phyloP scores from a whole-genome alignment of 441 rosid genomes.

The Adansonia grandidieri region DNA sequence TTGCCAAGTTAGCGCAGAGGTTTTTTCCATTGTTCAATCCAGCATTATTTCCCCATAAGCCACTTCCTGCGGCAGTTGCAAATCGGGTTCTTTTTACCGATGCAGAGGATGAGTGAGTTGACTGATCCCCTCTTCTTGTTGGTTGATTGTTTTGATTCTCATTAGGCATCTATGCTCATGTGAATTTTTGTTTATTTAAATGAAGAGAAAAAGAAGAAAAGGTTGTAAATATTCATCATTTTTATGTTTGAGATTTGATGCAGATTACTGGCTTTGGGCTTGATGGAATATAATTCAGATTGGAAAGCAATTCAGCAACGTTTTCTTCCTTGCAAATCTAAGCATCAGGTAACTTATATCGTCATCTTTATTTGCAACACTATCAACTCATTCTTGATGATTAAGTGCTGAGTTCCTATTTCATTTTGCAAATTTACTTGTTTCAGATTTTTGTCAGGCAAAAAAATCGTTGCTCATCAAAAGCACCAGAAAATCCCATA shows the following conservation, averaged over 20 bases:
- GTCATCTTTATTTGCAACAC: constrained; percentile 15
- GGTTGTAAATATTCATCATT: constrained; percentile 17
- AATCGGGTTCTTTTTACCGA: constrained; percentile 93
- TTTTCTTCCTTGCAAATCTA: constrained; percentile 96
- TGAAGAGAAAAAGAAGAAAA: not conserved
- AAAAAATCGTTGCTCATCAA: constrained; percentile 93
- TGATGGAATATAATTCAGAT: constrained; percentile 88
- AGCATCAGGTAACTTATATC: constrained; percentile 75
- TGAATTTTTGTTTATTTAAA: constrained; percentile 26
- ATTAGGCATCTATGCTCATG: constrained; percentile 12
- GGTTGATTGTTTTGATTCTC: constrained; percentile 14
- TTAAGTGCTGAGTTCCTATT: constrained; percentile 20
- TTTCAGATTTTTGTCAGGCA: constrained; percentile 92
- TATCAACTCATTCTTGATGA: constrained; percentile 15
- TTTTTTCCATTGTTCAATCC: constrained; percentile 71
- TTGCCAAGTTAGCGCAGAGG: constrained; percentile 73
- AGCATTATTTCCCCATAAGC: constrained; percentile 87
- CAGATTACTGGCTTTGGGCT: constrained; percentile 90
- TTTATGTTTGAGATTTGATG: constrained; percentile 32
- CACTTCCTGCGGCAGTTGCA: constrained; percentile 76
- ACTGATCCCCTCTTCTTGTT: constrained; percentile 30
- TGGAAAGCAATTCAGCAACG: constrained; percentile 96
- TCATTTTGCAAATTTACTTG: constrained; percentile 28
- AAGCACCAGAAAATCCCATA: constrained; percentile 94
- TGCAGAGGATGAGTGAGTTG: constrained; percentile 93